Evolutionary conservation across 176 grass and related monocot species (phyloP), one percentile per base, ranked within the genome.

Genomic region (Eremochloa ophiuroides): DNA sequence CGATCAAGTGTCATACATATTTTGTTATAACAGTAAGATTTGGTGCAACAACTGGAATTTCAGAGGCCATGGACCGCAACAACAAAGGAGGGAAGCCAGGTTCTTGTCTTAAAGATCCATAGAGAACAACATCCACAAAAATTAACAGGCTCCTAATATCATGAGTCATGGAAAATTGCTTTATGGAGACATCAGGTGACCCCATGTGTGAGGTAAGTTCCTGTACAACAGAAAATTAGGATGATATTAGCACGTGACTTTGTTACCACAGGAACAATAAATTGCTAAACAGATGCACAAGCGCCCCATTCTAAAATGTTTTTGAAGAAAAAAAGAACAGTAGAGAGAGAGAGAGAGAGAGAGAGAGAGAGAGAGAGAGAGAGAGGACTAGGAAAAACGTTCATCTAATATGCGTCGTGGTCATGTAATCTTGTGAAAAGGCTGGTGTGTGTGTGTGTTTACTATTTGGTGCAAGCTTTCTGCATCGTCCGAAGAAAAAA

Each of bases 21-120:
- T 93, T 95, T 76, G 66, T 85, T 84, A 98, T 84, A 81, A 82
- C 64, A 88, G 88, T 99, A 66, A 99, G 83, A 89, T 95, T 95
- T 40, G 96, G 96, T 30, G 69, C 89, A 53, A 93, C 87, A 55
- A 95, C 84, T 29, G 93, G 96, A 90, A 93, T 84, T 84, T 85
- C 93, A 80, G 87, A 93, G 63, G 96, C 88, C 93, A 99, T 99
- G 56, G 96, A 90, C 48, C 56, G 85, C 82, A 88, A 66, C 66
- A 99, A 88, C 43, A 93, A 77, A 71, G 96, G 89, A 79, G 96
- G 96, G 76, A 99, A 99, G 79, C 47, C 80, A 84, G 89, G 90
- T 82, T 99, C 96, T 50, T 90, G 82, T 76, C 85, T 83, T 73
- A 93, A 95, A 70, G 91, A 93, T 55, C 88, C 91, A 30, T 99